These are phyloP conservation scores for Bipolaris gigantea DNA, from an alignment of 2,329 filamentous ascomycete genomes.

Conservation along the genomic window DNA sequence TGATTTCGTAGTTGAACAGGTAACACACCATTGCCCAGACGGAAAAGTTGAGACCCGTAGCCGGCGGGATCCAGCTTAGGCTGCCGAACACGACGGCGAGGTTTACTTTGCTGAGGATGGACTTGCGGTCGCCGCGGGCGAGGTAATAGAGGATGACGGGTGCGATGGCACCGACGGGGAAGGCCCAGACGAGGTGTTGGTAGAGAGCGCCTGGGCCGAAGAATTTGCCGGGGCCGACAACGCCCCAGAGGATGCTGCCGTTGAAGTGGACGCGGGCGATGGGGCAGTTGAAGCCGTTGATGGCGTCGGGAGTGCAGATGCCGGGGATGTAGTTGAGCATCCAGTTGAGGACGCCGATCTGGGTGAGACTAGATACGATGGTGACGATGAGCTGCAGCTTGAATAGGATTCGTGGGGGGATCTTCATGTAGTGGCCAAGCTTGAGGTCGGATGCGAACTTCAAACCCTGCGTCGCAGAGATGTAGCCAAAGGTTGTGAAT, in stretches of 20 bases:
- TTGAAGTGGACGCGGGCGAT: slow-evolving; percentile 89
- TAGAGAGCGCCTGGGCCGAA: slow-evolving; percentile 78
- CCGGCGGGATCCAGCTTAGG: slow-evolving; percentile 83
- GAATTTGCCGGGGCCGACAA: slow-evolving; percentile 80
- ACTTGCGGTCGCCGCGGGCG: slow-evolving; percentile 58
- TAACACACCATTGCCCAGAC: slow-evolving; percentile 86
- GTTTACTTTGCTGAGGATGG: slow-evolving; percentile 74
- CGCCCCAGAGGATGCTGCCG: slow-evolving; percentile 85
- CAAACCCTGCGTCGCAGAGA: slow-evolving; percentile 83
- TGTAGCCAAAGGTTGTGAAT: slow-evolving; percentile 88
- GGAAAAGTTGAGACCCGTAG: slow-evolving; percentile 79
- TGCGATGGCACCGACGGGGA: slow-evolving; percentile 73
- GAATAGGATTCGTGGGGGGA: slow-evolving; percentile 77
- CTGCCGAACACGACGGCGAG: slow-evolving; percentile 82
- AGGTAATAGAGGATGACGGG: slow-evolving; percentile 76
- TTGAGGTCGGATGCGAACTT: slow-evolving; percentile 89
- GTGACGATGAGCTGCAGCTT: slow-evolving; percentile 77
- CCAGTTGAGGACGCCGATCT: slow-evolving; percentile 86
- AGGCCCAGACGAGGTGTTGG: slow-evolving; percentile 76
- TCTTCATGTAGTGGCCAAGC: slow-evolving; percentile 86
- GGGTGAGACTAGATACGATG: slow-evolving; percentile 74
- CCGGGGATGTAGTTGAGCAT: slow-evolving; percentile 78
- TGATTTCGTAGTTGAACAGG: slow-evolving; percentile 77
- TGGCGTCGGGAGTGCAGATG: slow-evolving; percentile 76
- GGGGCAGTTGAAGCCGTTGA: slow-evolving; percentile 86